These are phyloP conservation scores for Trametes cubensis DNA, from an alignment of 768 basidiomycete genomes.

Conservation along the genomic window DNA sequence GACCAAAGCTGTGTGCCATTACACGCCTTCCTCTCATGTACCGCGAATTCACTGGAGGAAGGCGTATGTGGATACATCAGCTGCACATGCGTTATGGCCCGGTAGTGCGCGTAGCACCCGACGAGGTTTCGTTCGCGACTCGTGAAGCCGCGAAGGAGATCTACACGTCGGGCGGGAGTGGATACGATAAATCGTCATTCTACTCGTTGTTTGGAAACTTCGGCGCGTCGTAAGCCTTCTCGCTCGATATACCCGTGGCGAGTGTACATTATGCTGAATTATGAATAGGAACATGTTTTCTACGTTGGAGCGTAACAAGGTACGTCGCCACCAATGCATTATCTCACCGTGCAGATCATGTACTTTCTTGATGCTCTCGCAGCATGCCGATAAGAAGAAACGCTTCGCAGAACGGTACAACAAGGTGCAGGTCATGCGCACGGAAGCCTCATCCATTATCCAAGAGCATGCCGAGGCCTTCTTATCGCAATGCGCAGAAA, in stretches of 20 bases:
- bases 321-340: neutral
- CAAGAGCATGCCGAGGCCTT: constrained; percentile 24
- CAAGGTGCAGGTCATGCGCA: constrained; percentile 24
- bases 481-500: constrained; percentile 16
- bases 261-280: neutral
- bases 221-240: constrained; percentile 17
- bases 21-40: constrained; percentile 26
- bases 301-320: constrained; percentile 15
- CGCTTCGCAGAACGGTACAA: constrained; percentile 27
- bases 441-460: constrained; percentile 20
- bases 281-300: constrained; percentile 28
- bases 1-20: constrained; percentile 20
- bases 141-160: constrained; percentile 30
- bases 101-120: constrained; percentile 25
- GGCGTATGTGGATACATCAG: constrained; percentile 24
- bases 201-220: constrained; percentile 24
- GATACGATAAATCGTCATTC: constrained; percentile 27
- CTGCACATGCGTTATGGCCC: constrained; percentile 27
- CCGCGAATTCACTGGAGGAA: constrained; percentile 23
- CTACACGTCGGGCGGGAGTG: constrained; percentile 28
- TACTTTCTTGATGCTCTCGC: neutral
- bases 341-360: neutral
- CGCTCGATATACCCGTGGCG: neutral
- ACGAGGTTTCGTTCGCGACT: constrained; percentile 29
- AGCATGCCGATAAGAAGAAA: constrained; percentile 26